Conservation (phyloP, 2,329 filamentous ascomycete genomes). For the Alternaria solani region DNA sequence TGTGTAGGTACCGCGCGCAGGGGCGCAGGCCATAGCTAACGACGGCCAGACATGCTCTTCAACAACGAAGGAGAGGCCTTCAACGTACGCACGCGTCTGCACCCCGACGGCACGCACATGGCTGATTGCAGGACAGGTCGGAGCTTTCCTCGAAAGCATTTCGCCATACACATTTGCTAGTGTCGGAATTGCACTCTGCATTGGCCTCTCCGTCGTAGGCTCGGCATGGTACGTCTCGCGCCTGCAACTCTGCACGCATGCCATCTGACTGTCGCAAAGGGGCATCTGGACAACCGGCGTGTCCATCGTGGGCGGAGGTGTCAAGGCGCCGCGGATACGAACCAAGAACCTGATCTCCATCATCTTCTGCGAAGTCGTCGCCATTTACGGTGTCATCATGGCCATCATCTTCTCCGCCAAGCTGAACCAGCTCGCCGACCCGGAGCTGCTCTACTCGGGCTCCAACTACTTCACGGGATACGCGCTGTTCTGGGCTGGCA, state of each 20-base stretch:
- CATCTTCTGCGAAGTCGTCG: conserved; percentile 99
- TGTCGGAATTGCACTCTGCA: conserved; percentile 90
- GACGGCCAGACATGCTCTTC: conserved; percentile 88
- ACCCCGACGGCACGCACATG: not conserved
- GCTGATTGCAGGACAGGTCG: conserved; percentile 66
- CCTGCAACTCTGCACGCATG: not conserved
- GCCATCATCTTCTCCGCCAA: conserved; percentile 97
- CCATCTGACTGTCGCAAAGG: conserved; percentile 62
- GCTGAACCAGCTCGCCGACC: conserved; percentile 72
- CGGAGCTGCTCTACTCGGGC: conserved; percentile 72
- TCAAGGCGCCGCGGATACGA: conserved; percentile 94
- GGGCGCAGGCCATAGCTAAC: conserved; percentile 43
- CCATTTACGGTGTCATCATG: conserved; percentile 99
- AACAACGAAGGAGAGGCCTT: conserved; percentile 95
- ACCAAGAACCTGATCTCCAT: conserved; percentile 99
- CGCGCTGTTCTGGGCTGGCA: conserved; percentile 92
- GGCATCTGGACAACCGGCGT: conserved; percentile 99
- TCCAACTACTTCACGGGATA: conserved; percentile 93
- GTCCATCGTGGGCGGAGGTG: conserved; percentile 95
- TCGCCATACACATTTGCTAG: conserved; percentile 95
- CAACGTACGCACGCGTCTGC: conserved; percentile 71
- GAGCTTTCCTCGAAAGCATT: conserved; percentile 90
- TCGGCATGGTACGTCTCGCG: conserved; percentile 81
- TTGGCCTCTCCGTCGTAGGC: conserved; percentile 93
- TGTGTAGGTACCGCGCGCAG: conserved; percentile 68